Evolutionary conservation across 2,329 filamentous ascomycete species (phyloP), one percentile per base, ranked within the genome.

Genomic region (Fusarium sp.): DNA sequence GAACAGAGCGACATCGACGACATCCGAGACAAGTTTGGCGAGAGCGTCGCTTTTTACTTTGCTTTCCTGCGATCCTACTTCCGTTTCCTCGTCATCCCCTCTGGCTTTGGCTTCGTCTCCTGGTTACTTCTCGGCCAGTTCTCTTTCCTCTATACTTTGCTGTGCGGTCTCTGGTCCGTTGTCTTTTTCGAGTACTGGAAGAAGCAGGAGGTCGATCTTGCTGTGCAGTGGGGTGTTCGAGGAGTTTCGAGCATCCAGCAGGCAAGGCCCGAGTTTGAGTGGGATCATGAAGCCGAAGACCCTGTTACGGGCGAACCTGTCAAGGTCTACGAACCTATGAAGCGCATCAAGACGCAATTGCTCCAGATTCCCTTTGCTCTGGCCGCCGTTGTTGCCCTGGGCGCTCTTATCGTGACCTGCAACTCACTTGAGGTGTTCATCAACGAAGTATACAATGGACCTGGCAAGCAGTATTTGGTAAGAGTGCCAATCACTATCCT

Each of bases 121-220:
- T 98, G 94, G 92, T 79, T 94, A 31, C 83, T 97, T n/a, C 84
- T 97, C 0, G 94, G 94, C 10, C 88, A 91, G 59, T 98, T 94
- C 80, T 97, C 94, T 3, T 88, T 90, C 59, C 80, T 94, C 50
- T 98, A 97, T 73, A 93, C 92, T 15, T 79, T 94, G 2, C 85
- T 91, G 44, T 94, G 91, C 76, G 91, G 90, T 34, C 82, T 97
- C n/a, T 97, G 94, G 93, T 91, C 91, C 59, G 90, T 96, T 4
- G 83, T 95, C 47, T 98, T 98, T 76, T 92, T 97, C 58, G 95
- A 98, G 77, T 97, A 92, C 80, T 98, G 95, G 95, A 97, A 97
- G 82, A 92, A 95, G 74, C 93, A 97, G 78, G 94, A 98, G 79
- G 84, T 90, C 2, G 94, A 98, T 76, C 84, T 98, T 9, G 91